Conservation (phyloP, 176 grass and related monocot genomes). For the Triticum aestivum region IWGSC_CS_RefSeq_v2.1 NC_057809.1:573788553-573789052, state of each 20-base stretch:
- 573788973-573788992: conserved; percentile 58
- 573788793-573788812: conserved; percentile 97
- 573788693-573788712: conserved; percentile 86
- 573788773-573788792: conserved; percentile 49
- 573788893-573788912: conserved; percentile 79
- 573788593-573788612: conserved; percentile 65
- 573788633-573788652: conserved; percentile 54
- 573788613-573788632: conserved; percentile 57
- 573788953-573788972: conserved; percentile 63
- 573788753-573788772: conserved; percentile 72
- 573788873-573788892: conserved; percentile 51
- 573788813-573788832: conserved; percentile 84
- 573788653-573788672: conserved; percentile 74
- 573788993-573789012: conserved; percentile 59
- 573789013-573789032: conserved; percentile 63
- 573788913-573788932: conserved; percentile 92
- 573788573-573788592: conserved; percentile 59
- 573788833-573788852: conserved; percentile 75
- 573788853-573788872: conserved; percentile 64
- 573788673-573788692: conserved; percentile 66
- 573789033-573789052: conserved; percentile 73
- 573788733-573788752: conserved; percentile 86
- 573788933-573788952: conserved; percentile 49
- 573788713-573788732: conserved; percentile 70
- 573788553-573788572: conserved; percentile 52